Evolutionary conservation across 228 moss, liverwort and hornwort species (phyloP).

Genomic region (Sphagnum magellanicum): DNA sequence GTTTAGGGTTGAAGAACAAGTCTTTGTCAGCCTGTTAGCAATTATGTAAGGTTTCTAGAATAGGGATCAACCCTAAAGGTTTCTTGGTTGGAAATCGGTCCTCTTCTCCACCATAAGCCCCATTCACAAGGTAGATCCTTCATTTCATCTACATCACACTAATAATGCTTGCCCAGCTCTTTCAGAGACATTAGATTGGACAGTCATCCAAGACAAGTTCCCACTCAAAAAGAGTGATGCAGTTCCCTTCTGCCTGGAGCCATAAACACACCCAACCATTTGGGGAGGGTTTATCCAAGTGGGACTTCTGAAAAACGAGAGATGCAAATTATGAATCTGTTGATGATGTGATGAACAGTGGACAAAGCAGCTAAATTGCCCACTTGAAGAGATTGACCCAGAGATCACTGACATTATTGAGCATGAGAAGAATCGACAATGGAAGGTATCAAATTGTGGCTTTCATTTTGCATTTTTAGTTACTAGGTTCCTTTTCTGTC

Average conservation of each 20-base stretch:
- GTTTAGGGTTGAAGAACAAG: not conserved
- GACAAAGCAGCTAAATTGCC: conserved; percentile 67
- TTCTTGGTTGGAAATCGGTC: too few relatives aligned
- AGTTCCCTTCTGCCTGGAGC: not conserved
- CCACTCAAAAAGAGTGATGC: not conserved
- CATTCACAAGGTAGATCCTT: too few relatives aligned
- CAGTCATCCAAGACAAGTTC: not conserved
- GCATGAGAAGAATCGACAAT: conserved; percentile 89
- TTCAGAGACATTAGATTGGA: not conserved
- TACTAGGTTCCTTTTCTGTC: too few relatives aligned
- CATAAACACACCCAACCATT: not conserved
- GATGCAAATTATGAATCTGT: not conserved
- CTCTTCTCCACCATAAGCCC: too few relatives aligned
- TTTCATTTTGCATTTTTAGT: not conserved
- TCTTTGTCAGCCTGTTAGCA: not conserved
- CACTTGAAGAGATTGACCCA: conserved; percentile 53
- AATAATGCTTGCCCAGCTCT: not conserved
- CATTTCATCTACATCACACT: too few relatives aligned
- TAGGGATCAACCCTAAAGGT: too few relatives aligned
- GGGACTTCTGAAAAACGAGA: not conserved
- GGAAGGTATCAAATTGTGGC: conserved; percentile 44
- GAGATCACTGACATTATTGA: conserved; percentile 87
- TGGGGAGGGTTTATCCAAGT: not conserved
- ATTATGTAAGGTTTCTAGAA: too few relatives aligned
- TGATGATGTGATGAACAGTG: conserved; percentile 29